Conservation (phyloP, 1,284 basidiomycete genomes). For the Trichosporon asahii region DNA sequence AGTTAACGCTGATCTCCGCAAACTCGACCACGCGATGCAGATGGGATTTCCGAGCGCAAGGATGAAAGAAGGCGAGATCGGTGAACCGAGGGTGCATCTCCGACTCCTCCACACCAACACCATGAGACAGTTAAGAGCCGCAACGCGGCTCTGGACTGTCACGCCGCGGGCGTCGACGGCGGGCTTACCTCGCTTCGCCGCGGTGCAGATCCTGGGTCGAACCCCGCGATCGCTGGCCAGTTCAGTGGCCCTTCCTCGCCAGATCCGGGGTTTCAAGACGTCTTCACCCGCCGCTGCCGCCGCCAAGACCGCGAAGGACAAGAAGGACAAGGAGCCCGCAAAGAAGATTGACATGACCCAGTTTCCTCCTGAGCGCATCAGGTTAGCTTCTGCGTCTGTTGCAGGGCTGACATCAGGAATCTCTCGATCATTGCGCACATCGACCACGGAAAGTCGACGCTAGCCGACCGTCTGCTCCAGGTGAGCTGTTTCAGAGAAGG, state of each 20-base stretch:
- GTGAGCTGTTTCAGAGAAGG: conserved; percentile 48
- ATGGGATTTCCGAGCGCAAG: not conserved
- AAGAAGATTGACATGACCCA: conserved; percentile 60
- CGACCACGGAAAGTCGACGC: conserved; percentile 85
- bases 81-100: not conserved
- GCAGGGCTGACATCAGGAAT: conserved; percentile 59
- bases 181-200: not conserved
- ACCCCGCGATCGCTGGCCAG: not conserved
- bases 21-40: not conserved
- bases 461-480: conserved; percentile 78
- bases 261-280: conserved; percentile 11
- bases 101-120: not conserved
- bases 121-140: conserved; percentile 19
- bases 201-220: not conserved
- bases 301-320: not conserved
- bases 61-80: not conserved
- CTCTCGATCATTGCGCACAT: conserved; percentile 95
- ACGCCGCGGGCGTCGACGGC: too few species aligned
- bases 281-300: conserved; percentile 8
- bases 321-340: conserved; percentile 20
- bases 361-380: conserved; percentile 70
- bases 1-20: not conserved
- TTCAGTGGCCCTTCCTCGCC: not conserved
- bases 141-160: conserved; percentile 6
- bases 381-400: conserved; percentile 54